Conservation (phyloP, 2,329 filamentous ascomycete species). For the Davidsoniella eucalypti region DNA sequence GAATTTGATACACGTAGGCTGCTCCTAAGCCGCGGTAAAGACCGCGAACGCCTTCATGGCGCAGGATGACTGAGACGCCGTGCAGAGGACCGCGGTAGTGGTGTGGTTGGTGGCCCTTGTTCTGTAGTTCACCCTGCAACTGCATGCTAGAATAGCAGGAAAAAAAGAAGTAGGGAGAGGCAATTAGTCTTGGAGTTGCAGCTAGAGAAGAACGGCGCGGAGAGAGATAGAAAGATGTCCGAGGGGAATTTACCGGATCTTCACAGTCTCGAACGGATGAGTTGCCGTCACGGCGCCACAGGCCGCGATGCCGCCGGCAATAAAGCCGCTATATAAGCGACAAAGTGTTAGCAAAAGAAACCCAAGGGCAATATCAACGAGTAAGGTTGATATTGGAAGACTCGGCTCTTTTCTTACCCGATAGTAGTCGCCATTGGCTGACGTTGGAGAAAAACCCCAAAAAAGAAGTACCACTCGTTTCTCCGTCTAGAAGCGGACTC, state of each 20-base stretch:
- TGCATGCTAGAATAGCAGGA: slow-evolving; percentile 48
- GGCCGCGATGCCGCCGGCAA: slow-evolving; percentile 89
- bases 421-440: slow-evolving; percentile 7
- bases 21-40: slow-evolving; percentile 80
- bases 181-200: slow-evolving; percentile 6
- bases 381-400: not conserved
- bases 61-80: slow-evolving; percentile 74
- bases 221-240: not conserved
- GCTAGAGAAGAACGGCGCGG: not conserved
- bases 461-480: not conserved
- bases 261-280: slow-evolving; percentile 96
- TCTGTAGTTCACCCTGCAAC: slow-evolving; percentile 85
- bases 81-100: slow-evolving; percentile 86
- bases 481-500: not conserved
- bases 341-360: not conserved
- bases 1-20: slow-evolving; percentile 90
- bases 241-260: slow-evolving; percentile 59
- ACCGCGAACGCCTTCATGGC: slow-evolving; percentile 74
- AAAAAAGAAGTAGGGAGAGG: not conserved
- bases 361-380: no score
- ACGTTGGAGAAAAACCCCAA: no score
- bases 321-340: slow-evolving; percentile 51
- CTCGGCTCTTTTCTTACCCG: slow-evolving; percentile 1
- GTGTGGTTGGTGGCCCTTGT: slow-evolving; percentile 67
- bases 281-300: slow-evolving; percentile 96